Evolutionary conservation across 305 asterid genomes (phyloP).

Genomic region (Fraxinus paxiana): DNA sequence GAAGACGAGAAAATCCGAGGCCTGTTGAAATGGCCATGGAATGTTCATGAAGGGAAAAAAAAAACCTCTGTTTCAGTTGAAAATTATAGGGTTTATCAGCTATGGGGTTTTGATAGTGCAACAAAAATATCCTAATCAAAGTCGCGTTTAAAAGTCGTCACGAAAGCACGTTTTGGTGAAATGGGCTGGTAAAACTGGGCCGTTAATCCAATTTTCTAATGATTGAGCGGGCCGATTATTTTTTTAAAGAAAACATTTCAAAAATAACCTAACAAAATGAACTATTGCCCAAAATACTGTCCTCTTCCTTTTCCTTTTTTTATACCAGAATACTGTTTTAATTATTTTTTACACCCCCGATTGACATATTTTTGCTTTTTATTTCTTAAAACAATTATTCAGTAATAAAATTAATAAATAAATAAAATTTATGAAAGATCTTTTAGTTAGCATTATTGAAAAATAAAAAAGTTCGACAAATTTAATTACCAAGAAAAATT

Average conservation of each 20-base stretch:
- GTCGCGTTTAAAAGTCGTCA: not conserved
- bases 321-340: no score
- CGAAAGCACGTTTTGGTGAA: not conserved
- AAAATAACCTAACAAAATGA: not conserved
- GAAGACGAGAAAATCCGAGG: constrained; percentile 55
- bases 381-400: no score
- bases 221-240: not conserved
- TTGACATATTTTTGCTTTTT: no score
- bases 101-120: constrained; percentile 20
- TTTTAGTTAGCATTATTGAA: not conserved
- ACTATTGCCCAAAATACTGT: not conserved
- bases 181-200: not conserved
- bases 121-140: constrained; percentile 14
- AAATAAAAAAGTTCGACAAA: no score
- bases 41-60: constrained; percentile 23
- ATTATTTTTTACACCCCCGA: no score
- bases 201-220: not conserved
- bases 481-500: not conserved
- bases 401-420: no score
- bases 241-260: not conserved
- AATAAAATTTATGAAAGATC: not conserved
- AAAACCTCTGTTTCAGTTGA: constrained; percentile 23
- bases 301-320: no score
- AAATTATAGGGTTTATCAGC: not conserved
- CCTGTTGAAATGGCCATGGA: constrained; percentile 63